These are phyloP conservation scores for Plenodomus tracheiphilus DNA, from an alignment of 2,329 filamentous ascomycete genomes.

Conservation along the genomic window DNA sequence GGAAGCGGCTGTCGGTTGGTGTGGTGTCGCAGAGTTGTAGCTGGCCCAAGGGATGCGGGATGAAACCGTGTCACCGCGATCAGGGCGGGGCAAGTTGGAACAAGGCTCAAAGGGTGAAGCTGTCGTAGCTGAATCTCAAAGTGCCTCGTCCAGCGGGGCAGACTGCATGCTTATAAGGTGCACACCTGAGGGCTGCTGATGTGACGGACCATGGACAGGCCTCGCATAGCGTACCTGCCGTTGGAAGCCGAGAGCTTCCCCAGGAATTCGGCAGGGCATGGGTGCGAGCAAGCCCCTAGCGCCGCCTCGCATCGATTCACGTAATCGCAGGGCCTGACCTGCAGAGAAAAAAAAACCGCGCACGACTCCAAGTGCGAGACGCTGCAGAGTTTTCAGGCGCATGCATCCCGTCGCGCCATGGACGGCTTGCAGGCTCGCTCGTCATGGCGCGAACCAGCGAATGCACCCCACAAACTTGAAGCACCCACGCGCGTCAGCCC, in stretches of 20 bases:
- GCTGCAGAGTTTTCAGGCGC: background rate
- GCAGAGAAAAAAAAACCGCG: background rate
- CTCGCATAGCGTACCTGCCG: conserved; percentile 4
- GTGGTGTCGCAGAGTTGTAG: no score
- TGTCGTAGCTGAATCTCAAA: no score
- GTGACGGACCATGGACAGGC: no score
- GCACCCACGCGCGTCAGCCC: no score
- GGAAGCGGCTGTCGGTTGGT: conserved; percentile 8
- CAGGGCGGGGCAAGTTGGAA: no score
- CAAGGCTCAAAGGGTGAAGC: no score
- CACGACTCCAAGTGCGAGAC: background rate
- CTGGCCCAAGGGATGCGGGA: conserved; percentile 10
- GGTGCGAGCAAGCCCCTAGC: conserved; percentile 11
- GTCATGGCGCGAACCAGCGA: no score
- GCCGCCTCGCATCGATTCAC: conserved; percentile 24
- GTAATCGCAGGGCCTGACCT: conserved; percentile 23
- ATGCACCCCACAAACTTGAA: no score
- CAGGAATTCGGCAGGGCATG: conserved; percentile 6
- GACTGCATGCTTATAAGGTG: background rate
- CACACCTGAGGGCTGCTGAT: no score
- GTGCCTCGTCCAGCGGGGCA: background rate
- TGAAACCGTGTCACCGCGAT: conserved; percentile 11
- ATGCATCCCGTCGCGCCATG: conserved; percentile 7
- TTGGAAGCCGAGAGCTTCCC: conserved; percentile 18
- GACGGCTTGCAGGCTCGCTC: no score